phyloP scores from a whole-genome alignment of 495 filamentous ascomycete genomes.

The Lentithecium fluviatile region DNA sequence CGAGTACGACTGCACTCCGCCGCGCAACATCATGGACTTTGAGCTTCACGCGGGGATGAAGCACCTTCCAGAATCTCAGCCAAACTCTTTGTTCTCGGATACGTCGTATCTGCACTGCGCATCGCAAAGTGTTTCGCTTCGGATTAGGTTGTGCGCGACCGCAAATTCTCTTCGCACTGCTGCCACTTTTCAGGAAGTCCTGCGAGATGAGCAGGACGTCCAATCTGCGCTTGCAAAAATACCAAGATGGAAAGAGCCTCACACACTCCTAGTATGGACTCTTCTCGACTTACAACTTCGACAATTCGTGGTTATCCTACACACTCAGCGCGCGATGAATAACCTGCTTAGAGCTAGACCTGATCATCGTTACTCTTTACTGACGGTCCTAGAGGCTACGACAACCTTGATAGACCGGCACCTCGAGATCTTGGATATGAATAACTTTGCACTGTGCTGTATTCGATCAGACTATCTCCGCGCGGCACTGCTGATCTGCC shows the following conservation, averaged over 20 bases:
- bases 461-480: conserved; percentile 22
- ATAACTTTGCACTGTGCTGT: conserved; percentile 21
- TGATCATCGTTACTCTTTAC: conserved; percentile 7
- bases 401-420: conserved; percentile 14
- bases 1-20: conserved; percentile 21
- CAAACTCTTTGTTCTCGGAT: conserved; percentile 14
- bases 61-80: conserved; percentile 12
- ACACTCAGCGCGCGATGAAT: conserved; percentile 2
- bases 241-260: conserved; percentile 18
- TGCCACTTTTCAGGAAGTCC: not conserved
- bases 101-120: conserved; percentile 13
- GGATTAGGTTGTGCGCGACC: conserved; percentile 9
- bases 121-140: conserved; percentile 2
- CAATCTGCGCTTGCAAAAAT: conserved; percentile 4
- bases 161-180: not conserved
- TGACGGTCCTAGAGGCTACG: conserved; percentile 9
- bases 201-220: conserved; percentile 17
- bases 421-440: conserved; percentile 3
- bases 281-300: conserved; percentile 25
- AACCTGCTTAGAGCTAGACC: not conserved
- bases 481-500: conserved; percentile 16
- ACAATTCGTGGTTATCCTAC: conserved; percentile 22
- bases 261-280: conserved; percentile 17
- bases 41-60: conserved; percentile 1
- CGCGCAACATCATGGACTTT: conserved; percentile 24